These are phyloP conservation scores for Vigna reflexopilosa DNA, from an alignment of 306 rosid genomes.

Conservation along the genomic window DNA sequence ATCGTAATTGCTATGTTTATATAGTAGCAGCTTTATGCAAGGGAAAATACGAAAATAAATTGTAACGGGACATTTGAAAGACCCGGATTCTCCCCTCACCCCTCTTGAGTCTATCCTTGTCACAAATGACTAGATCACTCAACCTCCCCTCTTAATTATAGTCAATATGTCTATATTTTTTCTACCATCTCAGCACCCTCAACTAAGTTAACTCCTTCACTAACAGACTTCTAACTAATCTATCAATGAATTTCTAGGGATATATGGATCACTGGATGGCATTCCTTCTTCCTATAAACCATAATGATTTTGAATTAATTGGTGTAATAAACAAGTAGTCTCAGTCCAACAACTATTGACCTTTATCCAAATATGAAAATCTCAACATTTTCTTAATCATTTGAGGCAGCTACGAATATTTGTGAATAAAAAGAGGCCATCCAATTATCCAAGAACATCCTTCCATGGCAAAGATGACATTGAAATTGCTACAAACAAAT, in stretches of 20 bases:
- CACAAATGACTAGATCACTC: background rate
- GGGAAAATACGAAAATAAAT: background rate
- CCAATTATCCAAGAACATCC: constrained; percentile 31
- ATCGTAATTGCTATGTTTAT: background rate
- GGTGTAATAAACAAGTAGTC: background rate
- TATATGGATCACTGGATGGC: background rate
- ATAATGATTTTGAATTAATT: background rate
- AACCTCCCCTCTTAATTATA: background rate
- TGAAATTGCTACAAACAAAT: constrained; percentile 22
- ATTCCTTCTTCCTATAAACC: constrained; percentile 16
- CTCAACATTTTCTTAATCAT: constrained; percentile 6
- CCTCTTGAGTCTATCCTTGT: background rate
- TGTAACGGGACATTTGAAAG: background rate
- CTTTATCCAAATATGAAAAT: constrained; percentile 6
- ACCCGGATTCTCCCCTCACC: background rate
- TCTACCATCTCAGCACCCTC: background rate
- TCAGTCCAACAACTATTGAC: background rate
- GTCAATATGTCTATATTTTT: background rate
- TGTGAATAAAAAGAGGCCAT: background rate
- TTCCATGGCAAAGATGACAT: constrained; percentile 22
- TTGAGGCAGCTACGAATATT: constrained; percentile 2
- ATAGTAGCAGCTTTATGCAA: background rate
- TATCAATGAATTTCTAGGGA: background rate
- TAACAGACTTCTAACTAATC: background rate
- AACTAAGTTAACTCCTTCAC: background rate